A percentile compares a stretch with the other conserved stretches of the same genome.
Conservation (phyloP, 768 basidiomycete species). For the Termitomyces sp. region DNA sequence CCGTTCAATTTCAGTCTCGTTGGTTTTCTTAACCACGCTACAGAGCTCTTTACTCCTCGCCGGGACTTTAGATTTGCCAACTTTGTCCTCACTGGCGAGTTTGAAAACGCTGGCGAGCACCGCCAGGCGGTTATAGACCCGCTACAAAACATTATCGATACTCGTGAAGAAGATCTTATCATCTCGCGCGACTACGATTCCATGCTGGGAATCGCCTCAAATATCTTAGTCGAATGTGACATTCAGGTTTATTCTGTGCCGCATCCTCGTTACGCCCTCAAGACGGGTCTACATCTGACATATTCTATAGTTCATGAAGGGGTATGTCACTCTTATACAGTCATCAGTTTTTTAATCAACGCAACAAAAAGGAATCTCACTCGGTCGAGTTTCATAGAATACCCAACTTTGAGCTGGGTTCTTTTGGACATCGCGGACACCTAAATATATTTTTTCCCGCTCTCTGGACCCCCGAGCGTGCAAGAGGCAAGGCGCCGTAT, state of each 20-base stretch:
- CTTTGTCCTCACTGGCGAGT: background rate
- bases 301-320: background rate
- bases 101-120: background rate
- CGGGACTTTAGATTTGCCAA: background rate
- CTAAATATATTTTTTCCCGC: background rate
- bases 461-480: background rate
- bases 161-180: background rate
- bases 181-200: background rate
- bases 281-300: background rate
- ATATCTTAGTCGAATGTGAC: background rate
- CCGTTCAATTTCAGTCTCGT: background rate
- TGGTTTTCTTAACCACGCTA: background rate
- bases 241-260: background rate
- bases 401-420: background rate
- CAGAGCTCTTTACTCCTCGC: background rate
- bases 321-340: background rate
- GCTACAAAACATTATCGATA: background rate
- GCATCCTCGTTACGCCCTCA: background rate
- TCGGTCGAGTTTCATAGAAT: background rate
- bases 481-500: background rate
- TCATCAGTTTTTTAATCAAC: too few species aligned
- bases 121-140: background rate
- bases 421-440: background rate
- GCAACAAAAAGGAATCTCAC: background rate
- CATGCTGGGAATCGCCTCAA: background rate